These are phyloP conservation scores for Anethum foeniculum DNA, from an alignment of 140 eudicot genomes.

Conservation along the genomic window DNA sequence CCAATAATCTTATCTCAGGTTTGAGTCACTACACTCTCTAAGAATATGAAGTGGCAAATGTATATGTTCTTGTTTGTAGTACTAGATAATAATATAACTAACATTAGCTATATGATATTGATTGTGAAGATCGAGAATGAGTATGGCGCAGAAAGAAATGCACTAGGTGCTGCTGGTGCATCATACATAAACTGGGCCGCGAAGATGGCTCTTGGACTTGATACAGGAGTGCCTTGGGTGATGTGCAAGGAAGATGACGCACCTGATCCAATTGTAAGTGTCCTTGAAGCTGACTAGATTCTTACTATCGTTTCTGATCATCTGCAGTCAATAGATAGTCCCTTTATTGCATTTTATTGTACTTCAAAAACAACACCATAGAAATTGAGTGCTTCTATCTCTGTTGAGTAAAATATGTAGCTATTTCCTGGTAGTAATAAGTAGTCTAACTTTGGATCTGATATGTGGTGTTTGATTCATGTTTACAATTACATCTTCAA, in stretches of 20 bases:
- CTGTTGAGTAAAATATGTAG: neutral
- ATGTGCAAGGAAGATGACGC: conserved; percentile 94
- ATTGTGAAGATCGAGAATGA: conserved; percentile 78
- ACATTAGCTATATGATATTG: neutral
- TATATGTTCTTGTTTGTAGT: neutral
- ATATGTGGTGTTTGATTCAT: neutral
- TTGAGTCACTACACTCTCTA: neutral
- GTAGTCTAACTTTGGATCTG: neutral
- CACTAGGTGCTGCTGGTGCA: conserved; percentile 58
- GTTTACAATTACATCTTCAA: neutral
- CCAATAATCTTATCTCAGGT: conserved; percentile 89
- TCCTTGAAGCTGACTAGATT: neutral
- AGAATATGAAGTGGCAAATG: neutral
- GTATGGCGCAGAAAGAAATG: conserved; percentile 51
- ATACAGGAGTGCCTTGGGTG: conserved; percentile 88
- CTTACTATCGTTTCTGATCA: neutral
- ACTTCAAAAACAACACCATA: neutral
- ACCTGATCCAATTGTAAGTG: conserved; percentile 81
- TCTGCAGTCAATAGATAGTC: neutral
- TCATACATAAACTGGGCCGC: conserved; percentile 85
- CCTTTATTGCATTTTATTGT: neutral
- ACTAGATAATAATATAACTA: neutral
- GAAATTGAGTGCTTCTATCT: neutral
- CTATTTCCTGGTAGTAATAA: neutral
- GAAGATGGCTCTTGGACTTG: conserved; percentile 67